A percentile compares a stretch with the other conserved stretches of the same genome.
phyloP scores from a whole-genome alignment of 2,329 filamentous ascomycete genomes.

The Mycosphaerelloides madeirae region DNA sequence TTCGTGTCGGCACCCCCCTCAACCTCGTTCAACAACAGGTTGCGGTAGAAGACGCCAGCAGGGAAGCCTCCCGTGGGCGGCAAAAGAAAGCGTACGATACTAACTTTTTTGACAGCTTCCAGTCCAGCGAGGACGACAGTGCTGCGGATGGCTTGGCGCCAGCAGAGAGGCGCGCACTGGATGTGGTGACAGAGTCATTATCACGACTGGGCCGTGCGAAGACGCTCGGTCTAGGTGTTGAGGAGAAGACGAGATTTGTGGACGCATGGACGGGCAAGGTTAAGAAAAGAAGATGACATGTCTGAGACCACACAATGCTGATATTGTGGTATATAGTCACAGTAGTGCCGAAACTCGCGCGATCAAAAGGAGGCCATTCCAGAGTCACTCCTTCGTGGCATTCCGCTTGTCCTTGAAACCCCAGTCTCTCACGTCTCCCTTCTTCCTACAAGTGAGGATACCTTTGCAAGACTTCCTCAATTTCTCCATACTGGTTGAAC shows the following conservation, averaged over 20 bases:
- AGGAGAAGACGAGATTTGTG: conserved; percentile 79
- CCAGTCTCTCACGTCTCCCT: too few relatives aligned
- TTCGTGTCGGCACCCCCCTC: conserved; percentile 73
- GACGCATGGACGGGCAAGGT: conserved; percentile 53
- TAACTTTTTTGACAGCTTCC: conserved; percentile 45
- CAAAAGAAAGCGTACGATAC: conserved; percentile 35
- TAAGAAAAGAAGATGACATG: conserved; percentile 11
- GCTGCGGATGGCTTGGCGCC: conserved; percentile 28
- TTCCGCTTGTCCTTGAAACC: too few relatives aligned
- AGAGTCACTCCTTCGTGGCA: too few relatives aligned
- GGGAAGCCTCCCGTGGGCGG: conserved; percentile 16
- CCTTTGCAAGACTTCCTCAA: too few relatives aligned
- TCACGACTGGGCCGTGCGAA: conserved; percentile 85
- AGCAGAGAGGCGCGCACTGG: conserved; percentile 67
- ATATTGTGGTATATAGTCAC: too few relatives aligned
- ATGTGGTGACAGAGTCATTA: conserved; percentile 76
- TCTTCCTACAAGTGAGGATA: too few relatives aligned
- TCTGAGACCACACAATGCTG: background rate
- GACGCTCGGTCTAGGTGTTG: conserved; percentile 75
- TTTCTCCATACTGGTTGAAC: too few relatives aligned
- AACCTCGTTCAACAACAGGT: conserved; percentile 40
- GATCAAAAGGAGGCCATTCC: too few relatives aligned
- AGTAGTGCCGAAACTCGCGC: too few relatives aligned
- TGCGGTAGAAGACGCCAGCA: conserved; percentile 27
- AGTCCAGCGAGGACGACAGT: conserved; percentile 32